phyloP scores from a whole-genome alignment of 2,329 filamentous ascomycete genomes.

The Fusarium vanettenii region DNA sequence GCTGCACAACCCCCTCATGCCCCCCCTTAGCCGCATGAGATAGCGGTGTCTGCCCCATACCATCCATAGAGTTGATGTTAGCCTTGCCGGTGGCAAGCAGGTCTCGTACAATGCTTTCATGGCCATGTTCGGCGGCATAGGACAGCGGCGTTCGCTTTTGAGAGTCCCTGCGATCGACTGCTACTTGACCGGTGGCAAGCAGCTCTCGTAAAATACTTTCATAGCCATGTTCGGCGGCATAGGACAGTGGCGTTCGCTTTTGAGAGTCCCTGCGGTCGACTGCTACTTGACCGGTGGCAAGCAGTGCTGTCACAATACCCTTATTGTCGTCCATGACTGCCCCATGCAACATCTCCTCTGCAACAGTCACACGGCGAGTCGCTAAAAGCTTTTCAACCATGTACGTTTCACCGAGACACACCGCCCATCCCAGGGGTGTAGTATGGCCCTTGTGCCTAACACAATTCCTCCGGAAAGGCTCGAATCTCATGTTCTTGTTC shows the following conservation, averaged over 20 bases:
- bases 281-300: background rate
- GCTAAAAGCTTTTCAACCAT: background rate
- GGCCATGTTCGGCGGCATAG: too few species aligned
- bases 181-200: background rate
- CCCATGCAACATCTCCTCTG: background rate
- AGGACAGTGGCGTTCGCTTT: background rate
- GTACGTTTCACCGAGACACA: background rate
- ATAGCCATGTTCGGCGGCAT: background rate
- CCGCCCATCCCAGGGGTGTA: background rate
- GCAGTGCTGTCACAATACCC: background rate
- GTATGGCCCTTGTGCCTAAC: too few species aligned
- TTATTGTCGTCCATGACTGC: background rate
- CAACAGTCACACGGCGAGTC: background rate
- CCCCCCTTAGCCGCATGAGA: too few species aligned
- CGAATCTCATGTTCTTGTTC: background rate
- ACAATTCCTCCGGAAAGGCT: fast-evolving
- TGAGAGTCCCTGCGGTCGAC: background rate
- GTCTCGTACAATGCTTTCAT: too few species aligned
- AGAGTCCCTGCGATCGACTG: too few species aligned
- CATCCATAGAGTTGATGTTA: too few species aligned
- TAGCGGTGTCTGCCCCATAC: too few species aligned
- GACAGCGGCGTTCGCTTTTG: too few species aligned
- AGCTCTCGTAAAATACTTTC: background rate
- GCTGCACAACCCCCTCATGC: background rate
- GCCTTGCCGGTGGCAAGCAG: too few species aligned